Evolutionary conservation across 306 rosid species (phyloP).

Genomic region (Urtica urens): DNA sequence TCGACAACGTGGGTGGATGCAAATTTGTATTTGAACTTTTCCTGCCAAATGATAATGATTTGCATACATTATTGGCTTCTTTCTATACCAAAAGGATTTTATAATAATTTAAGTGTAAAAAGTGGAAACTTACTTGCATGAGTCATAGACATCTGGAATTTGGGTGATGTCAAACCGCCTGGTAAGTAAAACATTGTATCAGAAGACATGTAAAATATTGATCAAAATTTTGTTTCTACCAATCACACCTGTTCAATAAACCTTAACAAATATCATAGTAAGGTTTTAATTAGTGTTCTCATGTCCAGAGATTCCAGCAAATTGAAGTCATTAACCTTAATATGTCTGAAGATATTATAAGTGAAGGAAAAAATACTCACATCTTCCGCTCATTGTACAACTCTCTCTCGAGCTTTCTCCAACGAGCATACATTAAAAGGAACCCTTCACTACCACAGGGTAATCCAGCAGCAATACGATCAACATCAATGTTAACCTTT

Average conservation of each 20-base stretch:
- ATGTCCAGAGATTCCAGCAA: neutral
- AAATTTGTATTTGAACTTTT: too few relatives aligned
- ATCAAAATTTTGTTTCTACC: neutral
- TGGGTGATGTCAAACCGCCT: conserved; percentile 88
- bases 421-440: conserved; percentile 95
- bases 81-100: too few relatives aligned
- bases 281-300: neutral
- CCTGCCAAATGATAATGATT: neutral
- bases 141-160: conserved; percentile 95
- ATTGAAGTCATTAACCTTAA: neutral
- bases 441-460: conserved; percentile 99
- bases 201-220: conserved; percentile 1
- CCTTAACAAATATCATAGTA: neutral
- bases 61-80: too few relatives aligned
- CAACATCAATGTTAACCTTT: conserved; percentile 83
- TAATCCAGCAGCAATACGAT: conserved; percentile 94
- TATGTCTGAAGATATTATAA: neutral
- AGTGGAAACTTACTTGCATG: conserved; percentile 99
- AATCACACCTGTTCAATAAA: neutral
- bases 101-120: too few relatives aligned
- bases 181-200: conserved; percentile 10
- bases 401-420: conserved; percentile 96
- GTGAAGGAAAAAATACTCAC: conserved; percentile 35
- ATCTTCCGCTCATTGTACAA: conserved; percentile 89
- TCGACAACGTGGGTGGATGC: too few relatives aligned